phyloP scores from a whole-genome alignment of 768 basidiomycete genomes.

The Pleurotus giganteus region DNA sequence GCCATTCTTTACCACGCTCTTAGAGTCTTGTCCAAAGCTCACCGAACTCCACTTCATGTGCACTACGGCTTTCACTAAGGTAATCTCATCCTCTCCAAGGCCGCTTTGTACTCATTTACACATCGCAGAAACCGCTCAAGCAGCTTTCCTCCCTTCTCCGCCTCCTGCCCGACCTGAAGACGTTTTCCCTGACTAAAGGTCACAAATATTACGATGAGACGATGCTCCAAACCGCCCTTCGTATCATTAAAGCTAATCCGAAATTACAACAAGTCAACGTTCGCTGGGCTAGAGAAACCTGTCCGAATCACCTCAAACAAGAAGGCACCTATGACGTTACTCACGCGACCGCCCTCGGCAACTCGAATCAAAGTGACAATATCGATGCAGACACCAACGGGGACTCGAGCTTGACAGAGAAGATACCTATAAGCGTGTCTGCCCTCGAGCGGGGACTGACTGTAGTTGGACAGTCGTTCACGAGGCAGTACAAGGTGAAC shows the following conservation, averaged over 20 bases:
- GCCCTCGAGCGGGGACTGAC: slow-evolving; percentile 2
- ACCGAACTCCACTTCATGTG: slow-evolving; percentile 53
- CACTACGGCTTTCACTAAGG: slow-evolving; percentile 42
- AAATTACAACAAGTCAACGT: slow-evolving; percentile 1
- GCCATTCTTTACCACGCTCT: slow-evolving; percentile 32
- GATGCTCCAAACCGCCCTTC: slow-evolving; percentile 3
- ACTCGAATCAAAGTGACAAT: not conserved
- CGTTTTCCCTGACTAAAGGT: slow-evolving; percentile 48
- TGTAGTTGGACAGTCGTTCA: slow-evolving; percentile 4
- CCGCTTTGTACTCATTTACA: not conserved
- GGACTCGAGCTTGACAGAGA: not conserved
- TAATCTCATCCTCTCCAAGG: slow-evolving; percentile 12
- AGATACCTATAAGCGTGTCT: not conserved
- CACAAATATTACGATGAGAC: slow-evolving; percentile 38
- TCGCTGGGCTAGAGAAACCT: slow-evolving; percentile 7
- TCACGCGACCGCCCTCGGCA: not conserved
- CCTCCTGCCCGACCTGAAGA: slow-evolving; percentile 37
- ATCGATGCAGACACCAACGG: not conserved
- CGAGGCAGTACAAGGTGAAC: slow-evolving; percentile 4
- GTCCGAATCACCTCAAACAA: slow-evolving; percentile 8
- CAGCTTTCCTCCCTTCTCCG: slow-evolving; percentile 36
- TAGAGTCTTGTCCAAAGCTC: slow-evolving; percentile 34
- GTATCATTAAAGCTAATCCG: slow-evolving; percentile 5
- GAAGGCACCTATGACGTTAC: slow-evolving; percentile 6
- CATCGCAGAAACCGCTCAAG: slow-evolving; percentile 36